Evolutionary conservation across 495 filamentous ascomycete species (phyloP), one percentile per base, ranked within the genome.

Genomic region (Lepraria neglecta): DNA sequence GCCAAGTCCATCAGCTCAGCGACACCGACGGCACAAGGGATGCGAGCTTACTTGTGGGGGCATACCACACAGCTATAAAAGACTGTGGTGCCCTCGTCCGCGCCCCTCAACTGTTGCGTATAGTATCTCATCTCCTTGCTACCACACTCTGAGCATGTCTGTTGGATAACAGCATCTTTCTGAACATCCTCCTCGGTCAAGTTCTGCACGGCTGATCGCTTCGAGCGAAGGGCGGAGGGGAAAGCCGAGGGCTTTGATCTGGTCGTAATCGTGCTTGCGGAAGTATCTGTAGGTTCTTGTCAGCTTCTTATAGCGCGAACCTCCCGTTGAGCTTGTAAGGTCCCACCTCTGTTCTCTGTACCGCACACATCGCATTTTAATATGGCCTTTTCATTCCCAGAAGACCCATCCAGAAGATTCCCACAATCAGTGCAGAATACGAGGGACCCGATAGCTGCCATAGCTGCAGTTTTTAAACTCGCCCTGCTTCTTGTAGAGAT

Each of bases 351-450:
- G 64, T 92, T 94, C 58, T 86, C 78, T 33, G 87, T 79, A 51
- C 90, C 90, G 73, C 94, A 98, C 67, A 91, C 85, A 66, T 87
- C 85, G 77, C 92, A 98, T 64, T 78, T 75, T 27, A 98, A 74
- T 58, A 88, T 83, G 17, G 85, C 86, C 68, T 90, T 86, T 59
- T 82, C 77, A 63, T 84, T 82, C 44, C 90, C 89, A 53, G 86
- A 84, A 27, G 89, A 88, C 28, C 83, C 80, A 28, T 94, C 89
- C 50, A 98, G 81, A 3, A 97, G 81, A 72, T 95, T 92, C 51
- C 92, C 92, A 72, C 92, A 96, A 71, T 91, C 90, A 19, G 84
- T 90, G 76, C 94, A 97, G 75, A 98, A 98, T 45, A 96, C 84
- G 35, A 96, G 78, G 33, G 91, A 94, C 28, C 91, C 92, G 63